Evolutionary conservation across 345 rosid genomes (phyloP).

Genomic region (Linum tenue): DNA sequence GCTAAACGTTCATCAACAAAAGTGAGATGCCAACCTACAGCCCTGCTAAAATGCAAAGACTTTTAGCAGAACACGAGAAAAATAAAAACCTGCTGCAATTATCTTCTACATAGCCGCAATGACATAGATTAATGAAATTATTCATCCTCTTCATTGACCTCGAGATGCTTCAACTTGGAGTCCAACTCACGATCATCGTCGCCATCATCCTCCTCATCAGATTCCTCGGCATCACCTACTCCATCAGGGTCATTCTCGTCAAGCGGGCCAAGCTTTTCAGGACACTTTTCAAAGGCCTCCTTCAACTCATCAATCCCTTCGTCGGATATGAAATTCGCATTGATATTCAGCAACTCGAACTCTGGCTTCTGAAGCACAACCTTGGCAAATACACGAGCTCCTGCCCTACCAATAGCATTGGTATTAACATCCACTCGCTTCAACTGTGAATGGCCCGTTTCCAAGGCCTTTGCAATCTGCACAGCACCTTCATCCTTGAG

Average conservation of each 20-base stretch:
- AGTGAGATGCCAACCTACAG: too few species aligned
- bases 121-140: constrained; percentile 5
- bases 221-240: constrained; percentile 41
- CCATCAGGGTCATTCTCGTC: constrained; percentile 91
- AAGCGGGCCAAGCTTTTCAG: constrained; percentile 52
- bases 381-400: constrained; percentile 55
- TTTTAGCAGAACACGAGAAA: neutral
- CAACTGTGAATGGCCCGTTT: constrained; percentile 42
- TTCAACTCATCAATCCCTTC: constrained; percentile 78
- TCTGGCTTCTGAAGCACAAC: constrained; percentile 51
- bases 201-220: constrained; percentile 25
- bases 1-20: too few species aligned
- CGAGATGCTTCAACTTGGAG: constrained; percentile 60
- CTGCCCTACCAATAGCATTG: constrained; percentile 55
- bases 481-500: constrained; percentile 76
- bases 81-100: neutral
- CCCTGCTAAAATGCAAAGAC: too few species aligned
- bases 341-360: constrained; percentile 56
- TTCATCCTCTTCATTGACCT: constrained; percentile 40
- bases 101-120: constrained; percentile 10
- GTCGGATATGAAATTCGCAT: constrained; percentile 67
- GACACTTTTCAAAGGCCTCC: constrained; percentile 55
- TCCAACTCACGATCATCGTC: constrained; percentile 51
- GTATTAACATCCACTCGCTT: constrained; percentile 55
- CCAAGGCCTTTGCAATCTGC: constrained; percentile 53